Conservation (phyloP, 192 early-diverging fungal genomes). For the Coemansia sp. region DNA sequence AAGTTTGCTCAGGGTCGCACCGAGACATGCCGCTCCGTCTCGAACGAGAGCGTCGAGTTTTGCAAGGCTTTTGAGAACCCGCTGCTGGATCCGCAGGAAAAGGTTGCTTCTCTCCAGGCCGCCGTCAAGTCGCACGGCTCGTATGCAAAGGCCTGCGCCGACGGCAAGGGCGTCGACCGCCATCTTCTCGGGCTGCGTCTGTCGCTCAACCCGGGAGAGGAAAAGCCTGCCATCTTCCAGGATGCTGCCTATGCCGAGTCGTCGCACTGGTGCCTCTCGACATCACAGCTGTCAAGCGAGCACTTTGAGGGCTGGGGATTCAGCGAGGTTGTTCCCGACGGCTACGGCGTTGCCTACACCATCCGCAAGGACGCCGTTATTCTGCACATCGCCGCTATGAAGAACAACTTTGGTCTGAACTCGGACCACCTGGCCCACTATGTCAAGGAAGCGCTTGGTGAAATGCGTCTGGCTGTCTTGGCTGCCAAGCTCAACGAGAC, state of each 20-base stretch:
- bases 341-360: slow-evolving; percentile 94
- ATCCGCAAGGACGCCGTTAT: slow-evolving; percentile 82
- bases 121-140: slow-evolving; percentile 75
- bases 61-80: slow-evolving; percentile 84
- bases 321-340: slow-evolving; percentile 84
- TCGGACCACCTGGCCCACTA: slow-evolving; percentile 72
- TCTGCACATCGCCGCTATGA: slow-evolving; percentile 82
- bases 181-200: slow-evolving; percentile 84
- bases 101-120: slow-evolving; percentile 68
- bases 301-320: slow-evolving; percentile 94
- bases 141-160: slow-evolving; percentile 82
- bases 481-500: slow-evolving; percentile 32
- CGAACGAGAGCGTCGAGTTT: slow-evolving; percentile 73
- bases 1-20: slow-evolving; percentile 93
- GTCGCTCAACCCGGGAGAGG: slow-evolving; percentile 70
- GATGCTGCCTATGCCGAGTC: slow-evolving; percentile 80
- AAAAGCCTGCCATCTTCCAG: slow-evolving; percentile 79
- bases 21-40: slow-evolving; percentile 85
- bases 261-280: slow-evolving; percentile 88
- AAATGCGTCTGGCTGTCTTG: slow-evolving; percentile 75
- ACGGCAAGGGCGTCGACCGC: slow-evolving; percentile 87
- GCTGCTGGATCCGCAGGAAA: slow-evolving; percentile 50
- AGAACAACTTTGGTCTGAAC: slow-evolving; percentile 58
- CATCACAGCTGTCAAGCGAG: slow-evolving; percentile 88
- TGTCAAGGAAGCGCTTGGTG: slow-evolving; percentile 83